Base-by-base conservation (phyloP, 768 basidiomycete genomes). In the Auriscalpium vulgare region DNA sequence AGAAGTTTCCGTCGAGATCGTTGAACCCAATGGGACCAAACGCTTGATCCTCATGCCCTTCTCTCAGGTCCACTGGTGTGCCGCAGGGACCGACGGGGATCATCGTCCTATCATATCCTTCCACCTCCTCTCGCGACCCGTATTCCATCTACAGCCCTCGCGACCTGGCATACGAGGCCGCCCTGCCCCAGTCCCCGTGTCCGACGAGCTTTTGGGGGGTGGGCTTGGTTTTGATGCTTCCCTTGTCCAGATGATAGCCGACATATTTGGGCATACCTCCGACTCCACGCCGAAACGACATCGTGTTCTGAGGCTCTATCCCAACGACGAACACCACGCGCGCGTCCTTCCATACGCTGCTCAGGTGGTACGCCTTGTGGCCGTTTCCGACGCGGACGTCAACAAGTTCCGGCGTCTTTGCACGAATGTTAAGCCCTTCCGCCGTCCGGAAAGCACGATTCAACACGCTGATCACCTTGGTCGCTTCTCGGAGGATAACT, bases 311-410 rank as follows among this genome's bases (percentile, higher is more conserved):
- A 65, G 62, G 51, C 70, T 83, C 38, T 62, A 56, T 36, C 58
- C 58, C 11, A 53, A 54, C 8, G 65, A 68, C 37, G n/a, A 55
- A 3, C 59, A 63, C 16, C 81, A 82, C 59, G 65, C 67, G 17
- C 67, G 69, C 7, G 71, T 81, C 9, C 74, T 75, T 0, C 78
- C 82, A 0, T 86, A 75, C 59, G 70, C 76, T 3, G 82, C 82
- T 17, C 65, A 75, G 10, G 74, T 74, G 8, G 63, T 84, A 29
- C 78, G 84, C 23, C 62, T 85, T 8, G 69, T 81, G 14, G 82
- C 78, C 62, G 43, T 43, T 13, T 68, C 67, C 5, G n/a, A 36
- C 4, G 35, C 47, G 1, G 77, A 76, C 43, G 51, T 81, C 34
- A 35, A 43, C 0, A 63, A 56, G 11, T 82, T 84, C 56, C 71